Evolutionary conservation across 345 rosid species (phyloP), one percentile per base, ranked within the genome.

Genomic region (Acer campestre): DNA sequence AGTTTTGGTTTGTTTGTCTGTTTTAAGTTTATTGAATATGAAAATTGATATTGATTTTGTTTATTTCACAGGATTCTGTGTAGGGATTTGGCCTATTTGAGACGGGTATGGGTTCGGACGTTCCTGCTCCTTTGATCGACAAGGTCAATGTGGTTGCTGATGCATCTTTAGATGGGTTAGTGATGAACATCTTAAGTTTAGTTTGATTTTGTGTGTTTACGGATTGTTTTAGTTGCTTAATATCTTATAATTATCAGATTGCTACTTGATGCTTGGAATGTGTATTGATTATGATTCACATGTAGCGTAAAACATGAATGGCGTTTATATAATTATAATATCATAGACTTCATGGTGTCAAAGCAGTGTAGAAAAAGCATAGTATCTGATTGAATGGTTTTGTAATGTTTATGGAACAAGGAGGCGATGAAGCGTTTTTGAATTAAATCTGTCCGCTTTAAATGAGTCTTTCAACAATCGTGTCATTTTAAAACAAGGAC

Each of bases 51-150:
- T 27, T 42, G 31, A 35, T 9, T 72, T 27, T 74, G 40, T 3
- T 77, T 22, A 49, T 79, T 14, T 49, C 4, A 78, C 83, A 82
- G 69, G 51, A 75, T 49, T 76, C 29, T 79, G 68, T 4, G 4
- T 23, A 72, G 59, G 16, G 55, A 13, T 16, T 80, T 10, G 1
- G 69, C 9, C 48, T 72, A 27, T 29, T 51, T 49, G 44, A 64
- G 46, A 27, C 4, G 31, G 67, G 35, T 70, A 89, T 89, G 92
- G 90, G 78, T 56, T 85, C 89, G 1, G 86, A 85, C 73, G 68
- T 80, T 84, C 79, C 85, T 79, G 75, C 87, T 44, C 76, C 87
- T 44, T 63, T 75, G 49, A 78, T 53, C 77, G 87, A 86, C 71
- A 67, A 86, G 73, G 83, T 75, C 10, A 78, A 81, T 83, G 73